phyloP scores from a whole-genome alignment of 306 rosid genomes.

The Herpetospermum pedunculosum region DNA sequence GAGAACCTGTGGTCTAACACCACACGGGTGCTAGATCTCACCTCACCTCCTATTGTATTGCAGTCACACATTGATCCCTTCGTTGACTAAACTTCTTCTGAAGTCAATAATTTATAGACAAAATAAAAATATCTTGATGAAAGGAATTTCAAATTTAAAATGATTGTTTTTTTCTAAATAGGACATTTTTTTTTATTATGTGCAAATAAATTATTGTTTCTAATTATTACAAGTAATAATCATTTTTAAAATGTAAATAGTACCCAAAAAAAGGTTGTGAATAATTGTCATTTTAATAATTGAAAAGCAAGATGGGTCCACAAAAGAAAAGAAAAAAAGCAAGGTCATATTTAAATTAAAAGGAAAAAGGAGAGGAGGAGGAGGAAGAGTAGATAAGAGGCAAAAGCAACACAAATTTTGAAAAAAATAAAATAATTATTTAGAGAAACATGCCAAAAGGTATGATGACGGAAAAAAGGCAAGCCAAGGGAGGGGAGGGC shows the following conservation, averaged over 20 bases:
- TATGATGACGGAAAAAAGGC: neutral
- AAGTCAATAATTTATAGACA: neutral
- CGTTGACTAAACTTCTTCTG: too few species aligned
- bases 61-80: too few species aligned
- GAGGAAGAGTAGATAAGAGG: conserved; percentile 1
- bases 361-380: neutral
- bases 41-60: too few species aligned
- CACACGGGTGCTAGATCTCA: too few species aligned
- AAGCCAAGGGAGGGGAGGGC: neutral
- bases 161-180: neutral
- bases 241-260: neutral
- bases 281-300: neutral
- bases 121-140: neutral
- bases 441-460: neutral
- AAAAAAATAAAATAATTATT: neutral
- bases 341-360: neutral
- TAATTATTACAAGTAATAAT: neutral
- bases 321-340: neutral
- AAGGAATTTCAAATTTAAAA: neutral
- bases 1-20: too few species aligned
- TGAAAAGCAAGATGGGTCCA: neutral
- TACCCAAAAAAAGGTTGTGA: neutral
- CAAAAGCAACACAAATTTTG: neutral
- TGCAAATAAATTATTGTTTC: neutral
- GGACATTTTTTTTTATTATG: neutral